Evolutionary conservation across 371 early-diverging fungal genomes (phyloP).

Genomic region (Mycotypha africana): DNA sequence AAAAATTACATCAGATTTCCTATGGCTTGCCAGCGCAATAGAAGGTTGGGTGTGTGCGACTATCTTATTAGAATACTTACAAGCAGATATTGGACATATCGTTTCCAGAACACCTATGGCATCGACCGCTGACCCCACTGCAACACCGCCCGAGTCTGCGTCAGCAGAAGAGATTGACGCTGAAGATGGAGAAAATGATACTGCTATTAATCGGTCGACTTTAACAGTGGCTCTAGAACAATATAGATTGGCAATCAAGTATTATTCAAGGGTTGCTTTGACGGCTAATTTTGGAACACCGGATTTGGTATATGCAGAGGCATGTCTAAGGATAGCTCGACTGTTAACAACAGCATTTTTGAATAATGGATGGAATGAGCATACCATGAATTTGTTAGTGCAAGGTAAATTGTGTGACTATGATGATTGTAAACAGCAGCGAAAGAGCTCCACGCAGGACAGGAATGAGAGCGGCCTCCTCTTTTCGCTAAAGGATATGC

Average conservation of each 20-base stretch:
- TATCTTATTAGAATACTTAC: slow-evolving; percentile 53
- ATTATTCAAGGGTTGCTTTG: too few relatives aligned
- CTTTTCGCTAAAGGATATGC: slow-evolving; percentile 7
- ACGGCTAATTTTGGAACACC: too few relatives aligned
- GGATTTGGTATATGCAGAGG: slow-evolving; percentile 38
- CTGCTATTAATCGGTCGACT: too few relatives aligned
- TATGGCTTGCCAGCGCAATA: slow-evolving; percentile 77
- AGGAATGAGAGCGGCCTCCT: slow-evolving; percentile 1
- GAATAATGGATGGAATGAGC: slow-evolving; percentile 34
- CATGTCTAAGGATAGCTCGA: slow-evolving; percentile 41
- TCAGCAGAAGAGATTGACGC: slow-evolving; percentile 1
- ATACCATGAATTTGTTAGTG: slow-evolving; percentile 2
- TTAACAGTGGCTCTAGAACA: too few relatives aligned
- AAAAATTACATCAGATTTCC: slow-evolving; percentile 60
- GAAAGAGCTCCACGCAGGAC: background rate
- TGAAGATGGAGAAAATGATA: too few relatives aligned
- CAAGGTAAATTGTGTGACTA: slow-evolving; percentile 9
- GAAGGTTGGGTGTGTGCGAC: slow-evolving; percentile 70
- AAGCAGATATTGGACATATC: slow-evolving; percentile 53
- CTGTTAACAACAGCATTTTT: slow-evolving; percentile 30
- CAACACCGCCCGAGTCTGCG: background rate
- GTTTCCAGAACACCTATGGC: slow-evolving; percentile 7
- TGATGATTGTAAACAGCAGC: too few relatives aligned
- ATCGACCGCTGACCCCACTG: slow-evolving; percentile 1
- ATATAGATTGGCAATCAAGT: too few relatives aligned